These are phyloP conservation scores for Quercus aquifolioides DNA, from an alignment of 306 rosid species.

Conservation along the genomic window DNA sequence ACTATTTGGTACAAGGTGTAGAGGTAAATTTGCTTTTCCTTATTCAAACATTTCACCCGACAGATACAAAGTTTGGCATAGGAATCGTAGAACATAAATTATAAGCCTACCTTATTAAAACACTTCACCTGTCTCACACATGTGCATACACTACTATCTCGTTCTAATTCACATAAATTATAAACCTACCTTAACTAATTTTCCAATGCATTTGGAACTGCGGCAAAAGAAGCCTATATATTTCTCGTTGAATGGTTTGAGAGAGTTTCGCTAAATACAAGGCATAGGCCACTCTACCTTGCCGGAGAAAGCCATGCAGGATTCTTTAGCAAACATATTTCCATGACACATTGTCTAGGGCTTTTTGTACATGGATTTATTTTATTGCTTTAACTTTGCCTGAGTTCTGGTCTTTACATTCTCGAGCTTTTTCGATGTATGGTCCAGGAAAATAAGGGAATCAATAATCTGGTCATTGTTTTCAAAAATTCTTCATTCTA, in stretches of 20 bases:
- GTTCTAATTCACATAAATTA: no score
- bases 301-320: background rate
- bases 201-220: background rate
- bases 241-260: background rate
- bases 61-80: no score
- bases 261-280: background rate
- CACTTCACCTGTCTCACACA: no score
- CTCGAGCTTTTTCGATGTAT: background rate
- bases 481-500: background rate
- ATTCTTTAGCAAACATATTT: background rate
- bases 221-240: background rate
- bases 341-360: background rate
- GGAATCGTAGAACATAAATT: background rate
- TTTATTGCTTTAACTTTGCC: background rate
- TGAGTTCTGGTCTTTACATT: background rate
- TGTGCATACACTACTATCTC: no score
- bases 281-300: background rate
- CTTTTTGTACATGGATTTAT: background rate
- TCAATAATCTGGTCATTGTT: background rate
- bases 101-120: no score
- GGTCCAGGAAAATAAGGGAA: background rate
- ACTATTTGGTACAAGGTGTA: background rate
- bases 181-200: background rate
- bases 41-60: background rate
- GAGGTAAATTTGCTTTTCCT: constrained; percentile 1